Percentiles rank a stretch among this genome's conserved stretches.
These are phyloP conservation scores for Pyronema omphalodes DNA, from an alignment of 495 filamentous ascomycete species.

Conservation along the genomic window DNA sequence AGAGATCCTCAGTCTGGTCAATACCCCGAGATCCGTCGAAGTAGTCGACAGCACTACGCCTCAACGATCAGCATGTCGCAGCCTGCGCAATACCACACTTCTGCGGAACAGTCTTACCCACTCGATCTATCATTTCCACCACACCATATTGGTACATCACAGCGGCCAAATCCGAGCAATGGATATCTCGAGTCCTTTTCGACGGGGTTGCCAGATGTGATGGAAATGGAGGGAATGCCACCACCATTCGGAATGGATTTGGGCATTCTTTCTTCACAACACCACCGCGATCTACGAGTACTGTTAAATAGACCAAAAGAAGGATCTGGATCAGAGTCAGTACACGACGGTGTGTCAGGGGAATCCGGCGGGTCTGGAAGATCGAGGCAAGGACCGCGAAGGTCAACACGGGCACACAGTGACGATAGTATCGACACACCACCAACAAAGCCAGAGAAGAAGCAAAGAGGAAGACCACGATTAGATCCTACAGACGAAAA, in stretches of 20 bases:
- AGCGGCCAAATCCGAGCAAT: not conserved
- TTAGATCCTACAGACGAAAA: constrained; percentile 51
- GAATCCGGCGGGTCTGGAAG: not conserved
- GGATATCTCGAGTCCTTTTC: constrained; percentile 1
- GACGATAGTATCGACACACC: constrained; percentile 1
- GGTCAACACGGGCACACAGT: not conserved
- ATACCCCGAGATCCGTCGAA: not conserved
- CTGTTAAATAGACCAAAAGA: constrained; percentile 12
- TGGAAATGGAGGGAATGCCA: constrained; percentile 19
- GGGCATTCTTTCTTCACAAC: constrained; percentile 21
- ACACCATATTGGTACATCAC: not conserved
- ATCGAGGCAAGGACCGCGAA: not conserved
- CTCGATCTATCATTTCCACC: not conserved
- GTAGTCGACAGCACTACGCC: not conserved
- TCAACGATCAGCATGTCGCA: not conserved
- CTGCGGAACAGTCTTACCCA: not conserved
- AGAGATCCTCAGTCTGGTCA: not conserved
- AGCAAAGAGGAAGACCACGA: constrained; percentile 46
- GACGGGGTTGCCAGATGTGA: constrained; percentile 10
- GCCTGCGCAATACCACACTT: not conserved
- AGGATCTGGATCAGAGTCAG: not conserved
- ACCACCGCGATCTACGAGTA: constrained; percentile 18
- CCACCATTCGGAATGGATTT: constrained; percentile 21
- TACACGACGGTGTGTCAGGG: not conserved
- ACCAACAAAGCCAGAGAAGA: constrained; percentile 13